Evolutionary conservation across 208 protist species (phyloP), one percentile per base, ranked within the genome.

Genomic region (Naegleria gruberi): DNA sequence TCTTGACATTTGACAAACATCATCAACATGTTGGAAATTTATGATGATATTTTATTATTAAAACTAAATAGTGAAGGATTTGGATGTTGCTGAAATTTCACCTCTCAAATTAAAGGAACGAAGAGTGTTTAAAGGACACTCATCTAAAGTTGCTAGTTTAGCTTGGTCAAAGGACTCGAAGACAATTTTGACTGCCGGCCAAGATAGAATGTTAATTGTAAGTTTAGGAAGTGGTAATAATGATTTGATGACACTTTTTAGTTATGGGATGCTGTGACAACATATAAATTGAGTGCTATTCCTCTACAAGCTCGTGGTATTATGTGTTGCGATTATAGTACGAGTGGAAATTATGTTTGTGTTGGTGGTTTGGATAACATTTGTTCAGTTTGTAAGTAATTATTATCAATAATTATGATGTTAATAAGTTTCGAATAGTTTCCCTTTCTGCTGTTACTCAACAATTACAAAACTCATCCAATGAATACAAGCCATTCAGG

Each of bases 301-400:
- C 95, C 94, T 40, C 87, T 96, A 37, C 91, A 91, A 46, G 93
- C 90, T 7, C 89, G 82, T 37, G 95, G 94, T 92, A 90, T 92
- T 15, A 93, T 92, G 91, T 87, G 91, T 34, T 93, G 91, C 34
- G 91, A 91, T 26, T 97, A 96, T 85, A 92, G 94, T 26, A 94
- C 95, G 34, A 92, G 77, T 34, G 93, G 93, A 45, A 94, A 93
- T 51, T 95, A 94, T 93, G 95, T 97, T 30, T 95, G 95, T 15
- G 96, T 92, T 91, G 95, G 95, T 89, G 95, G 95, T 90, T 91
- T 97, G 40, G 95, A 97, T 91, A 97, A 96, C 90, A 94, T 94
- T 51, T 96, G 95, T 74, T 95, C 94, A 2, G 91, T 97, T 86
- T 97, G 95, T 91, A 92, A 89, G 37, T 91, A 95, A 57, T 57